Evolutionary conservation across 192 early-diverging fungal species (phyloP).

Genomic region (Backusella westeae): DNA sequence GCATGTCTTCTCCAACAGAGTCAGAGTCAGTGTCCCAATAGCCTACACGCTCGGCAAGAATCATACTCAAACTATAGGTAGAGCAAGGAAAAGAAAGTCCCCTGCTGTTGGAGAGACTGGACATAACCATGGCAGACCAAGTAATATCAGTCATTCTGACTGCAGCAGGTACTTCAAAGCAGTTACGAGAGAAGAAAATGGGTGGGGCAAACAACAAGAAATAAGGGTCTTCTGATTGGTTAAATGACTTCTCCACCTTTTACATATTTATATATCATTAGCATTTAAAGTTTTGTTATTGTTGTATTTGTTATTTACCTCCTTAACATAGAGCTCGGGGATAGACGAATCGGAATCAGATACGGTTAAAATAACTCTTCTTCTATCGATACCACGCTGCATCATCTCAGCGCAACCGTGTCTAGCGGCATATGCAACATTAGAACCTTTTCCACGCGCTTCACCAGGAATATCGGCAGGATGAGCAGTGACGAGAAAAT

Average conservation of each 20-base stretch:
- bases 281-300: background rate
- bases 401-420: constrained; percentile 31
- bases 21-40: constrained; percentile 79
- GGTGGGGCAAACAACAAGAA: constrained; percentile 42
- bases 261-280: constrained; percentile 1
- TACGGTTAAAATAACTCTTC: constrained; percentile 64
- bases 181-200: constrained; percentile 61
- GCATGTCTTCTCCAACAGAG: constrained; percentile 79
- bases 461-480: constrained; percentile 68
- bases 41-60: constrained; percentile 64
- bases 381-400: constrained; percentile 43
- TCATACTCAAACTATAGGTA: constrained; percentile 73
- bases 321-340: constrained; percentile 67
- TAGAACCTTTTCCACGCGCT: constrained; percentile 71
- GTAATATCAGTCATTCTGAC: constrained; percentile 73
- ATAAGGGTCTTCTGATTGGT: constrained; percentile 45
- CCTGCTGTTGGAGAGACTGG: constrained; percentile 60
- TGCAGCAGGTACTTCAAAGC: constrained; percentile 65
- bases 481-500: constrained; percentile 72
- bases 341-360: constrained; percentile 74
- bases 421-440: constrained; percentile 65
- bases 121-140: constrained; percentile 76
- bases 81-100: constrained; percentile 73
- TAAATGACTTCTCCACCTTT: constrained; percentile 40
- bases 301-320: constrained; percentile 18